Conservation (phyloP, 2,329 filamentous ascomycete genomes). For the Phialophora expanda region DNA sequence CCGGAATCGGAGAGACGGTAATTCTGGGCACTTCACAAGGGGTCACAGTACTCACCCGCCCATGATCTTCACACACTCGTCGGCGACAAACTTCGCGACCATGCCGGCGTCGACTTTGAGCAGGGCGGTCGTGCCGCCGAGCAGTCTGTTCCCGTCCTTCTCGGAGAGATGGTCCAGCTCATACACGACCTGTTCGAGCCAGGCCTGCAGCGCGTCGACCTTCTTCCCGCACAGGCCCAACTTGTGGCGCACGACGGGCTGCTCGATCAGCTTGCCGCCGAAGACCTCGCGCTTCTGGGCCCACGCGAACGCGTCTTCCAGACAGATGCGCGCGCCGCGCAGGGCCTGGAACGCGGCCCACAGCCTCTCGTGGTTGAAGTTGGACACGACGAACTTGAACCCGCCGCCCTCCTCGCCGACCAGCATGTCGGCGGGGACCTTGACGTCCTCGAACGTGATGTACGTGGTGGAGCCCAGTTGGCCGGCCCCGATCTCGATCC, state of each 20-base stretch:
- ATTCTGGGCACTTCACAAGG: background rate
- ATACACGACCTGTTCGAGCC: constrained; percentile 54
- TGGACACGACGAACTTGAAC: constrained; percentile 76
- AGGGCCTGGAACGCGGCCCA: constrained; percentile 68
- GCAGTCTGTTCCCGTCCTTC: constrained; percentile 51
- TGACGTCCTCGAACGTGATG: constrained; percentile 71
- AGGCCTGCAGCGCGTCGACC: constrained; percentile 72
- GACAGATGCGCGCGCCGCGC: constrained; percentile 65
- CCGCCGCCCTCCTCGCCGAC: constrained; percentile 71
- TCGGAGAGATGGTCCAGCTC: constrained; percentile 61
- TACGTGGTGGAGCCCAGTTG: constrained; percentile 71
- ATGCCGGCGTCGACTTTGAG: constrained; percentile 74
- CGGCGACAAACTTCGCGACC: constrained; percentile 63
- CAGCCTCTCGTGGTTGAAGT: constrained; percentile 79
- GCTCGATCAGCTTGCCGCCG: constrained; percentile 71
- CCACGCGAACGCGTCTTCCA: constrained; percentile 65
- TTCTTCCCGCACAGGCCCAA: constrained; percentile 71
- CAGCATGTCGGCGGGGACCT: constrained; percentile 71
- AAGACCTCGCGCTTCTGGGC: constrained; percentile 70
- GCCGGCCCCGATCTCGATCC: constrained; percentile 69
- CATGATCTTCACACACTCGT: constrained; percentile 71
- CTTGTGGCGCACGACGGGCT: constrained; percentile 74
- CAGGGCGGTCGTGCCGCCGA: constrained; percentile 73
- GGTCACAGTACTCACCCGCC: constrained; percentile 63
- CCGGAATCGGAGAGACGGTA: too few relatives aligned